Percentiles rank a stretch among this genome's conserved stretches.
Conservation (phyloP, 208 protist genomes). For the Lotmaria passim region DNA sequence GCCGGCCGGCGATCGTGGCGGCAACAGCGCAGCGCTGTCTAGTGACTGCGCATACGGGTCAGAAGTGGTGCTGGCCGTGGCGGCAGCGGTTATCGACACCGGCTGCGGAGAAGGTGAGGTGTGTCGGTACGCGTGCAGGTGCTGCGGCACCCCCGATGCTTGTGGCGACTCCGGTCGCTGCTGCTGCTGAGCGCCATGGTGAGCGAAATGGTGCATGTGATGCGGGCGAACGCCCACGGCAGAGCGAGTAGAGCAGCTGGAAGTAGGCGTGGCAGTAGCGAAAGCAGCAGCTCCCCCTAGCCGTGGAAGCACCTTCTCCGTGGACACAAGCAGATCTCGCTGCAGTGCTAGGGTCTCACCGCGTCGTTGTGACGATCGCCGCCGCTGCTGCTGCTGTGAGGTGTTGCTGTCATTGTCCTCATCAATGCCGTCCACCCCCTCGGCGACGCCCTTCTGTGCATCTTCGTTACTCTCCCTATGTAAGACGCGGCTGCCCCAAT, state of each 20-base stretch:
- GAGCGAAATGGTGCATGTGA: slow-evolving; percentile 18
- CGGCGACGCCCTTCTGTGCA: too few species aligned
- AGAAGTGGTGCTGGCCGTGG: not conserved
- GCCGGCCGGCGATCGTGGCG: slow-evolving; percentile 7
- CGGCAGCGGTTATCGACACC: not conserved
- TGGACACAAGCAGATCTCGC: not conserved
- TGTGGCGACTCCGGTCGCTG: slow-evolving; percentile 16
- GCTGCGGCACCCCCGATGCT: slow-evolving; percentile 13
- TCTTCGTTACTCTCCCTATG: too few species aligned
- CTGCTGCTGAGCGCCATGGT: slow-evolving; percentile 24
- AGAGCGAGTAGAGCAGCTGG: slow-evolving; percentile 16
- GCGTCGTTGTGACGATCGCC: not conserved
- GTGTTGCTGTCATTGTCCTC: not conserved
- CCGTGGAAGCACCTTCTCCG: not conserved
- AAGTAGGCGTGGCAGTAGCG: not conserved
- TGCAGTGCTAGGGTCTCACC: not conserved
- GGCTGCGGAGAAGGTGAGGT: slow-evolving; percentile 18
- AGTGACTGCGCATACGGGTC: slow-evolving; percentile 15
- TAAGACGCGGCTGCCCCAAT: not conserved
- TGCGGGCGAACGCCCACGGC: slow-evolving; percentile 13
- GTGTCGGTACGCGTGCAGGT: slow-evolving; percentile 29
- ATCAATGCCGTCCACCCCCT: not conserved
- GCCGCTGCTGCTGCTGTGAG: not conserved
- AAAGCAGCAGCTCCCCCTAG: too few species aligned
- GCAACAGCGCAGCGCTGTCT: slow-evolving; percentile 4